Conservation (phyloP, 2,329 filamentous ascomycete species). For the Paecilomyces variotii region DNA sequence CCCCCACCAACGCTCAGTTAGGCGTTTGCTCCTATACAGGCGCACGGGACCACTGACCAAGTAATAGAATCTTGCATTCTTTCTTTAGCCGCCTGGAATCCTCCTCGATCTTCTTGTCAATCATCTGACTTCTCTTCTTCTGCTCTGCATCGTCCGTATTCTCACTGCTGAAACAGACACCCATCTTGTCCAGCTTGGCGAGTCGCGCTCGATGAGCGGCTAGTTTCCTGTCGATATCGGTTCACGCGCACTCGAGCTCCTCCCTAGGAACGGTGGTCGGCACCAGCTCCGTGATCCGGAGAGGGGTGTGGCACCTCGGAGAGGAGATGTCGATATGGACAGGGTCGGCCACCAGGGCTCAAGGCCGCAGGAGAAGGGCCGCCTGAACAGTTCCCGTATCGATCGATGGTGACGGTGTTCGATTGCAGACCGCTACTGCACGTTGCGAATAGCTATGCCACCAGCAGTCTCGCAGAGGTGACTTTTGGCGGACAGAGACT, state of each 20-base stretch:
- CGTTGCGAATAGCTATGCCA: background rate
- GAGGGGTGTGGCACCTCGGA: conserved; percentile 15
- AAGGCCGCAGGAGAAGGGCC: conserved; percentile 6
- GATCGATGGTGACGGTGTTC: background rate
- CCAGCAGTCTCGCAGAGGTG: background rate
- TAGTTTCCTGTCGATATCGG: background rate
- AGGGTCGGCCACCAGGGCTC: conserved; percentile 5
- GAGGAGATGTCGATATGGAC: conserved; percentile 5
- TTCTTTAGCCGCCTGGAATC: conserved; percentile 85
- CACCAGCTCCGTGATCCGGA: conserved; percentile 7
- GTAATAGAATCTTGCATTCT: conserved; percentile 96
- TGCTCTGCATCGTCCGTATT: conserved; percentile 74
- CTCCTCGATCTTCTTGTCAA: conserved; percentile 88
- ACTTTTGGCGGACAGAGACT: background rate
- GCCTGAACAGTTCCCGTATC: background rate
- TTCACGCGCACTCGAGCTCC: background rate
- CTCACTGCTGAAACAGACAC: conserved; percentile 82
- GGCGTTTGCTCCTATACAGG: conserved; percentile 4
- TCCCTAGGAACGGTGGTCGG: background rate
- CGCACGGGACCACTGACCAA: conserved; percentile 57
- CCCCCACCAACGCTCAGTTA: conserved; percentile 7
- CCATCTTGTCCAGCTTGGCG: conserved; percentile 53
- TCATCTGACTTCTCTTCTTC: conserved; percentile 94
- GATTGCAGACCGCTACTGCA: background rate
- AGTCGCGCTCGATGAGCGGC: background rate